Conservation (phyloP, 169 alveolate species). For the Cystoisospora suis region DNA sequence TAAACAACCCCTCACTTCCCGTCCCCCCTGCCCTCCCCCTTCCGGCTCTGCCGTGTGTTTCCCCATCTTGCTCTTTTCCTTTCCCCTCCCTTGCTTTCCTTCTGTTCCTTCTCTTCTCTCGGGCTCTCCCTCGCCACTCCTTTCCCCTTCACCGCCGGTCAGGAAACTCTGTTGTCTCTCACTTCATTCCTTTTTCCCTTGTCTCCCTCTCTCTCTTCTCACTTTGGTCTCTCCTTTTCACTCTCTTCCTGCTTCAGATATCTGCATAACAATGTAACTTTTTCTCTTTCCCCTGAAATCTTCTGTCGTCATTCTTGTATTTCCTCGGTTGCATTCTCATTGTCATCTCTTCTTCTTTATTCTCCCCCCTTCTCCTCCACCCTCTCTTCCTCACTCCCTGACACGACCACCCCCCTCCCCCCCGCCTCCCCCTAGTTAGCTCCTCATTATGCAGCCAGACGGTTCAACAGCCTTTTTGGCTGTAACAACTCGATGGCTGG, state of each 20-base stretch:
- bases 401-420: neutral
- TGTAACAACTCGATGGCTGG: slow-evolving; percentile 58
- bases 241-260: neutral
- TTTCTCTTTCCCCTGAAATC: neutral
- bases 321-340: neutral
- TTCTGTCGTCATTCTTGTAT: neutral
- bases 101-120: neutral
- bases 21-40: neutral
- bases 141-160: neutral
- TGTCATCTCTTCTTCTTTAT: neutral
- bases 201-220: neutral
- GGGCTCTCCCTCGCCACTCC: neutral
- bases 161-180: neutral
- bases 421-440: neutral
- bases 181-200: neutral
- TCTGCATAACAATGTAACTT: neutral
- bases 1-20: too few relatives aligned
- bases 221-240: neutral
- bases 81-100: neutral
- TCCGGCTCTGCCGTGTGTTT: neutral
- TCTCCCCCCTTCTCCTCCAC: neutral
- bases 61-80: neutral
- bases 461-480: neutral
- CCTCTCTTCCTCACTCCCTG: neutral
- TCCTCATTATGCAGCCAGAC: neutral